Evolutionary conservation across 164 flowering plant species (phyloP), one percentile per base, ranked within the genome.

Genomic region (Taxillus chinensis): DNA sequence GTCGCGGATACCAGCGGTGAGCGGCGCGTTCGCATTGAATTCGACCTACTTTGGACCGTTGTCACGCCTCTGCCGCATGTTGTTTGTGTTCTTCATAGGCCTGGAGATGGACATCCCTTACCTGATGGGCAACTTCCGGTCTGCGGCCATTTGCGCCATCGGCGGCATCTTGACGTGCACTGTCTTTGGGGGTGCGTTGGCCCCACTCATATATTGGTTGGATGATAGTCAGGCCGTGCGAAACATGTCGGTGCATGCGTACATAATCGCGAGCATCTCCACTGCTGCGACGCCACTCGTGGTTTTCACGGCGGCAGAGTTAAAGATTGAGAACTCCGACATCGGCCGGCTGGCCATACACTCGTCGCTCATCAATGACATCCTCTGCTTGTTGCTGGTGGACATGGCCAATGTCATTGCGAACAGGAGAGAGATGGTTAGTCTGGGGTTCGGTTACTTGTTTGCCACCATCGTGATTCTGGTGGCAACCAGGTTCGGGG

Each of bases 71-170:
- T 62, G 73, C 15, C 69, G 86, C 14, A 76, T 78, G 6, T 27
- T 71, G 1, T 70, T 82, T 68, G 79, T 83, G 85, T 85, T 85
- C 59, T 71, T 82, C 45, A 72, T 83, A 3, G 93, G 90, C 13
- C 72, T 87, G 0, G 83, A 83, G 77, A 59, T 64, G 16, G 88
- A 85, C 60, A 39, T 77, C 10, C 61, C 83, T 41, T 79, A 72
- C 14, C 40, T 71, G 6, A 42, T n/a, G 59, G 78, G 83, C 8
- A 75, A 67, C 65, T 6, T 73, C 0, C 67, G 70, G 0, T 39
- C 41, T 3, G 78, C 78, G 0, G 14, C 57, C 58, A 55, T 55
- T 1, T 39, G 85, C 3, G 78, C 87, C 0, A 65, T 14, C 13
- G 73, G 80, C 2, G 80, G 81, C n/a, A 52, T 59, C 61, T 4